Evolutionary conservation across 148 eudicot species (phyloP).

Genomic region (Rhododendron williamsianum): DNA sequence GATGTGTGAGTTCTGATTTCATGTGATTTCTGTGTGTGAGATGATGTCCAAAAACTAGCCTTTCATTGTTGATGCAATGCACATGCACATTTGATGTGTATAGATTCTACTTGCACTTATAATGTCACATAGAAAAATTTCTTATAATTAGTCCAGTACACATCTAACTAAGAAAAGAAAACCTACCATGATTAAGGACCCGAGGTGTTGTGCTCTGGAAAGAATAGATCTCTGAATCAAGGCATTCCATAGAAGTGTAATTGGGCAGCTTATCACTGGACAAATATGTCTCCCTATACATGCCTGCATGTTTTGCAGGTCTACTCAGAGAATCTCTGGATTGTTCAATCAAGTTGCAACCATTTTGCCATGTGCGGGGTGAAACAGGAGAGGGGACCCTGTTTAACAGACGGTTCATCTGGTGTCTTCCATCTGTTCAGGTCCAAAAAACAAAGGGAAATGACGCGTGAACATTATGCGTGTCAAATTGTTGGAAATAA

Average conservation of each 20-base stretch:
- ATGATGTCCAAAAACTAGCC: background rate
- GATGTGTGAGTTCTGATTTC: background rate
- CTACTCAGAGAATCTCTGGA: conserved; percentile 2
- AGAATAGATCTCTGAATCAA: conserved; percentile 10
- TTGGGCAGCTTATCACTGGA: conserved; percentile 11
- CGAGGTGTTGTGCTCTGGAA: conserved; percentile 2
- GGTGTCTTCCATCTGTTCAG: conserved; percentile 43
- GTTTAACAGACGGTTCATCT: conserved; percentile 23
- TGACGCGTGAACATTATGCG: background rate
- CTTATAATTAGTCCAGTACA: background rate
- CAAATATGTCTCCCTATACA: background rate
- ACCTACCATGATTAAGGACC: conserved; percentile 14
- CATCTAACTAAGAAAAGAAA: background rate
- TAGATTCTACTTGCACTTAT: background rate
- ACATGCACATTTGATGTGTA: background rate
- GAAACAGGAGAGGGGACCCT: background rate
- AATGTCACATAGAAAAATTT: background rate
- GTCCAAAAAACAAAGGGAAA: background rate
- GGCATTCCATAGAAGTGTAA: conserved; percentile 1
- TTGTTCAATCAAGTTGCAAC: conserved; percentile 9
- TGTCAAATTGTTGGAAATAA: conserved; percentile 1
- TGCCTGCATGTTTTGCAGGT: background rate
- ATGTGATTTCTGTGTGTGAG: background rate
- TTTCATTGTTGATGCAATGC: background rate
- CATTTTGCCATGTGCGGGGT: background rate